Base-by-base conservation (phyloP, 2,329 filamentous ascomycete species). In the Trichoderma gracile region DNA sequence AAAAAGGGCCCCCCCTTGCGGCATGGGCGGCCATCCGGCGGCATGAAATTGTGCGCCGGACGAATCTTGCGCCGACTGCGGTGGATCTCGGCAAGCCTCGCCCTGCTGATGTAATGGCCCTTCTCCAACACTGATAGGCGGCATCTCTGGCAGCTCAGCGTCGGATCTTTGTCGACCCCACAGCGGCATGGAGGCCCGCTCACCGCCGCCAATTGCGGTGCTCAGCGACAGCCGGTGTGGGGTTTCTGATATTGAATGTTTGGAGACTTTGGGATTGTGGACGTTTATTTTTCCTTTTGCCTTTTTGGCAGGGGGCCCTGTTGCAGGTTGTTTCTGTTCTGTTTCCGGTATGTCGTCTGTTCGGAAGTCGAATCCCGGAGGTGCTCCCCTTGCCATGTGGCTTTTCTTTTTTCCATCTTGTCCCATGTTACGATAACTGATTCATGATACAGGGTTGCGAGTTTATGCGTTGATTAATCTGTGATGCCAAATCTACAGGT, bases 21-120 rank as follows among this genome's bases (percentile, higher is more conserved):
- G 57, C 57, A 38, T 40, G 45, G 45, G 52, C 52, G 46, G 52
- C 45, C 54, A 42, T 52, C 45, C 61, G 60, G 52, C 54, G 61
- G 52, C 54, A 50, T 58, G 43, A 64, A 58, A 52, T 57, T 64
- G 59, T 43, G 61, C 54, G 61, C 53, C 52, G 61, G 61, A 40
- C 21, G 60, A 64, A 64, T 56, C 61, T 64, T 64, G 53, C 7
- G 19, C 61, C 61, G 61, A 49, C 17, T 47, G 46, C 45, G 45
- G 45, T 55, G 46, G 45, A n/a, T 27, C 25, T 23, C 30, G 14
- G 27, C n/a, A 43, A 40, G 27, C 33, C 30, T 60, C 23, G 30
- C 46, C 57, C 27, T 50, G 46, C 33, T 42, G 15, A 25, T 15
- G n/a, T 23, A 33, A 47, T 30, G 17, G 23, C 8, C 19, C 14